Base-by-base conservation (phyloP, 352 stramenopile genomes). In the Globisporangium acanthophoron region DNA sequence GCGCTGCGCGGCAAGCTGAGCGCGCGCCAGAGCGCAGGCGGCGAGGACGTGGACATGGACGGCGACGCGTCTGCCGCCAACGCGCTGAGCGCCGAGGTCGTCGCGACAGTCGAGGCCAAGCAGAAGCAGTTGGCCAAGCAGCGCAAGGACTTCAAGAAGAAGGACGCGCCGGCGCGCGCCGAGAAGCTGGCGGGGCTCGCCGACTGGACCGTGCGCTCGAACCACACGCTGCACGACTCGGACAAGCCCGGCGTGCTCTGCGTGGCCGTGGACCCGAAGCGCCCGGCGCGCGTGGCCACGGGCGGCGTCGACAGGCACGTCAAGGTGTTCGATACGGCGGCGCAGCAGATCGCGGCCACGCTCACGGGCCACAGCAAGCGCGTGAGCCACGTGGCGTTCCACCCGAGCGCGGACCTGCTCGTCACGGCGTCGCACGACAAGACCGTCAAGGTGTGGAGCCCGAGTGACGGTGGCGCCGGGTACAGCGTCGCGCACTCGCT, bases 381-480 rank as follows among this genome's bases (percentile, higher is more conserved):
- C 1, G 90, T 97, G n/a, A 76, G 85, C 51, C 59, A 76, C 57
- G 63, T 90, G n/a, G 61, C 58, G 45, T 96, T 96, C 62, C 92
- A 87, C 3, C 89, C 89, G 9, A 66, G 76, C 27, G 92, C 90
- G 16, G 74, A 90, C 13, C 27, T 93, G 4, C 56, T 98, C 2
- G 92, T 88, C 7, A 97, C 92, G 5, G 87, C 78, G 7, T 97
- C 89, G 9, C 85, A 92, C 53, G 92, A 98, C 69, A 86, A 89
- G 16, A 96, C 89, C 1, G 88, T 98, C 52, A 77, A 90, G 6
- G 69, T 98, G 9, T 97, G 90, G 90, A 92, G 76, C 33, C 90
- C 90, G 7, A 91, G 72, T 27, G 24, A 27, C 79, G 89, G 54
- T 12, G 61, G 71, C n/a, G 63, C 51, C 40, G 35, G n/a, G 1